Percentiles rank a stretch among this genome's conserved stretches.
Conservation (phyloP, 768 basidiomycete species). For the Hygrophoropsis aurantiaca region DNA sequence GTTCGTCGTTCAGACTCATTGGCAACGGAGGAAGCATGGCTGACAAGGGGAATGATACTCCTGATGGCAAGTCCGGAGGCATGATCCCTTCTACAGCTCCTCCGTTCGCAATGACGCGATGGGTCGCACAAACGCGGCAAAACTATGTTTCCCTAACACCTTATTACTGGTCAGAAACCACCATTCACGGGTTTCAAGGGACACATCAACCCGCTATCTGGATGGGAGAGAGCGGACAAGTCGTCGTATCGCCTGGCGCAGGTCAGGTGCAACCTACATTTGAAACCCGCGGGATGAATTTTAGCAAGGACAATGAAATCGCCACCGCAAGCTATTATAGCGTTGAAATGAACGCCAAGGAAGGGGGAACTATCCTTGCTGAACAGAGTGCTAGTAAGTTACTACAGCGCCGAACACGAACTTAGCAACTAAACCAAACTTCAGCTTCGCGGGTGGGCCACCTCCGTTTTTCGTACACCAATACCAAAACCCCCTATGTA, state of each 20-base stretch:
- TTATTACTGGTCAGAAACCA: slow-evolving; percentile 60
- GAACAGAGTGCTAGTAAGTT: slow-evolving; percentile 65
- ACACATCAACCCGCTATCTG: slow-evolving; percentile 87
- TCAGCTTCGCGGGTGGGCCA: slow-evolving; percentile 76
- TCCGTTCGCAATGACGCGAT: slow-evolving; percentile 84
- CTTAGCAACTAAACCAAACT: neutral
- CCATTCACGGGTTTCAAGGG: slow-evolving; percentile 73
- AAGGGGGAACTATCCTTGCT: slow-evolving; percentile 50
- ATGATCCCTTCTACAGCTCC: slow-evolving; percentile 79
- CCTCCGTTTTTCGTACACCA: slow-evolving; percentile 64
- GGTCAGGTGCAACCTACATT: slow-evolving; percentile 52
- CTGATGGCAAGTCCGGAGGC: slow-evolving; percentile 66
- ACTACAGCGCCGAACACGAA: neutral
- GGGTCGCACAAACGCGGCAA: slow-evolving; percentile 78
- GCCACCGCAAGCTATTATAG: slow-evolving; percentile 55
- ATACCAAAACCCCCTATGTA: slow-evolving; percentile 50
- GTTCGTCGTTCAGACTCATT: slow-evolving; percentile 45
- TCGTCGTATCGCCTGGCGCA: slow-evolving; percentile 58
- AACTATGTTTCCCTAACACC: slow-evolving; percentile 76
- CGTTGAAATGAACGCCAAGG: slow-evolving; percentile 53
- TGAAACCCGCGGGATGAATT: slow-evolving; percentile 55
- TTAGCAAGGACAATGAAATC: slow-evolving; percentile 53
- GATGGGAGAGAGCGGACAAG: slow-evolving; percentile 80
- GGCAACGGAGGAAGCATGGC: slow-evolving; percentile 57
- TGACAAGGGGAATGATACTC: slow-evolving; percentile 38